A percentile compares a stretch with the other conserved stretches of the same genome.
Conservation (phyloP, 2,329 filamentous ascomycete species). For the Aspergillus neotritici region DNA sequence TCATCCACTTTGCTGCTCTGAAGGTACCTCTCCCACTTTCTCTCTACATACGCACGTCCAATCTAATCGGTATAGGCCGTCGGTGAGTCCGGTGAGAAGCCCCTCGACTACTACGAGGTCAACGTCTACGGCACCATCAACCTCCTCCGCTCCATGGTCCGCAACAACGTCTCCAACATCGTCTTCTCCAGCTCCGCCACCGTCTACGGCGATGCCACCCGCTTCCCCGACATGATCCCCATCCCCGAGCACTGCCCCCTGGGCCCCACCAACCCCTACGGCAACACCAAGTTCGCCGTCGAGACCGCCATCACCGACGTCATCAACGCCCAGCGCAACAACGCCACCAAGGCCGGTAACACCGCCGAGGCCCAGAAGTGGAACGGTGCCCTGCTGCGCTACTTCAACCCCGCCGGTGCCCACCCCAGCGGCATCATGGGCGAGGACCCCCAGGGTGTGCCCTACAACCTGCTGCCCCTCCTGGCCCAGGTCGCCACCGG, state of each 20-base stretch:
- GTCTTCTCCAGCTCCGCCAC: constrained; percentile 98
- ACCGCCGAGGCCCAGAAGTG: constrained; percentile 65
- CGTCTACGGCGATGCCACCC: constrained; percentile 95
- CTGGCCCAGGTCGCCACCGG: constrained; percentile 94
- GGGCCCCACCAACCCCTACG: constrained; percentile 95
- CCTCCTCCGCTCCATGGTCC: constrained; percentile 79
- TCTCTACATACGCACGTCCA: background rate
- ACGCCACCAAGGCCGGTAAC: constrained; percentile 72
- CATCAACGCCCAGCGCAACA: constrained; percentile 78
- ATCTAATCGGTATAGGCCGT: constrained; percentile 62
- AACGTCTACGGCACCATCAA: constrained; percentile 90
- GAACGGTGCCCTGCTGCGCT: constrained; percentile 89
- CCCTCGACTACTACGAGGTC: constrained; percentile 95
- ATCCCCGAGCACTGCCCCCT: constrained; percentile 96
- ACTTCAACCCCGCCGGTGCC: constrained; percentile 95
- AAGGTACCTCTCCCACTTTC: constrained; percentile 58
- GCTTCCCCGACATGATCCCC: constrained; percentile 96
- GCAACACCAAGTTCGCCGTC: constrained; percentile 89
- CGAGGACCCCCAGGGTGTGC: constrained; percentile 91
- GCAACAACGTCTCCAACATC: constrained; percentile 89
- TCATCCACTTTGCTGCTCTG: constrained; percentile 96
- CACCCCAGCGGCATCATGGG: constrained; percentile 97
- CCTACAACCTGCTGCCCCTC: constrained; percentile 90
- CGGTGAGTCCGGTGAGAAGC: constrained; percentile 88
- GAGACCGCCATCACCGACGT: constrained; percentile 90